These are phyloP conservation scores for Thraustochytrium sp. DNA, from an alignment of 352 stramenopile genomes.

Conservation along the genomic window DNA sequence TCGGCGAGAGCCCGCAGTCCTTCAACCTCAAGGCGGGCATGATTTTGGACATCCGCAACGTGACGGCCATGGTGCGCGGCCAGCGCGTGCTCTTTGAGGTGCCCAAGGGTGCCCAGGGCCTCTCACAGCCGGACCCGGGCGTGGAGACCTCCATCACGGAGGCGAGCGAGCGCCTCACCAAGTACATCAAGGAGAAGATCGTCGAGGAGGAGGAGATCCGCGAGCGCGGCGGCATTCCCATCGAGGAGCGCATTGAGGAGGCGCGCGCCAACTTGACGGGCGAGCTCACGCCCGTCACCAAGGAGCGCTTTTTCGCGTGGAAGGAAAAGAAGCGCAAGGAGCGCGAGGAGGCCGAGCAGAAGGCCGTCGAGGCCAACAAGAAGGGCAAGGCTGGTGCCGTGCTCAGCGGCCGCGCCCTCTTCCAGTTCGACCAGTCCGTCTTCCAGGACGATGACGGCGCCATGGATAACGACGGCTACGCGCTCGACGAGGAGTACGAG, in stretches of 20 bases:
- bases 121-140: background rate
- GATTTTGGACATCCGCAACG: slow-evolving; percentile 40
- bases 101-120: slow-evolving; percentile 28
- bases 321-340: slow-evolving; percentile 66
- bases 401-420: slow-evolving; percentile 79
- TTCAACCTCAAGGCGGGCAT: slow-evolving; percentile 30
- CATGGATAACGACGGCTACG: slow-evolving; percentile 66
- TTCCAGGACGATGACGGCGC: slow-evolving; percentile 81
- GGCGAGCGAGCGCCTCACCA: slow-evolving; percentile 33
- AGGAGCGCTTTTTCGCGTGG: slow-evolving; percentile 75
- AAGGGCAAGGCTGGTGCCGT: slow-evolving; percentile 59
- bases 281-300: slow-evolving; percentile 73
- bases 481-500: slow-evolving; percentile 52
- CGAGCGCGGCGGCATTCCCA: slow-evolving; percentile 40
- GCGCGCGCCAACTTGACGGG: slow-evolving; percentile 69
- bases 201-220: slow-evolving; percentile 43
- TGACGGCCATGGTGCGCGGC: slow-evolving; percentile 28
- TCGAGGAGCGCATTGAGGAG: slow-evolving; percentile 37
- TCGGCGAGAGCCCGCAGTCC: slow-evolving; percentile 21
- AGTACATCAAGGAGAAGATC: slow-evolving; percentile 41
- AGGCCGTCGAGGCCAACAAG: slow-evolving; percentile 72
- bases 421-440: slow-evolving; percentile 77
- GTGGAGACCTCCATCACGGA: background rate
- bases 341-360: slow-evolving; percentile 70
- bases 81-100: slow-evolving; percentile 35